A percentile compares a stretch with the other conserved stretches of the same genome.
Evolutionary conservation across 139 green algal species (phyloP).

Genomic region (Eudorina sp.): DNA sequence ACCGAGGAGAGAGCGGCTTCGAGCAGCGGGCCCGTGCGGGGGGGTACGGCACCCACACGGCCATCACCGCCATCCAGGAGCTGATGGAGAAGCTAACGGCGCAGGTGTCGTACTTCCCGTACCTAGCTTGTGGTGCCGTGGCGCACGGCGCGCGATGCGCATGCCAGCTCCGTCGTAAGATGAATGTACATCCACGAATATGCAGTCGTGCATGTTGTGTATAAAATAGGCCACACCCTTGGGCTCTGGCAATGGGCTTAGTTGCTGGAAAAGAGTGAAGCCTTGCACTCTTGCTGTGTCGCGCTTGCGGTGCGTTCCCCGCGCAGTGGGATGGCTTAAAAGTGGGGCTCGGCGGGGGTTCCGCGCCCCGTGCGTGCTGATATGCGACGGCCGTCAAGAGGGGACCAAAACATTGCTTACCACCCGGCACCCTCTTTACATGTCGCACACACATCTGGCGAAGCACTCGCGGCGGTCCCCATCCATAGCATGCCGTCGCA

Average conservation of each 20-base stretch:
- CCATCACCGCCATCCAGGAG: neutral
- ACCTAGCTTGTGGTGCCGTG: neutral
- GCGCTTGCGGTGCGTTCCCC: no score
- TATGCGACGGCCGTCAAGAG: no score
- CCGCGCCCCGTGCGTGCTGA: no score
- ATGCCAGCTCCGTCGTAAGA: neutral
- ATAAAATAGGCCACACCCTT: neutral
- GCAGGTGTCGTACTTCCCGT: neutral
- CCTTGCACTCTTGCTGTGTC: no score
- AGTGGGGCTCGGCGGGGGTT: no score
- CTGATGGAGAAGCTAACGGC: neutral
- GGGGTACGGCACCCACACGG: neutral
- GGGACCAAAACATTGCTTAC: no score
- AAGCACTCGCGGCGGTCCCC: neutral
- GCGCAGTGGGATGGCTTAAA: no score
- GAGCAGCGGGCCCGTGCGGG: no score
- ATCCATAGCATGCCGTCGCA: neutral
- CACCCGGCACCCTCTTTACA: no score
- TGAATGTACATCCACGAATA: neutral
- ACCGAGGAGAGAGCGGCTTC: constrained; percentile 24
- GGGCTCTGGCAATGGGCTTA: neutral
- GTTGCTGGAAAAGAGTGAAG: no score
- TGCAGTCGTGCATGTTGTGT: neutral
- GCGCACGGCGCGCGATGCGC: neutral
- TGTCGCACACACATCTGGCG: no score